Conservation (phyloP, 768 basidiomycete genomes). For the Rhodotorula diobovata region DNA sequence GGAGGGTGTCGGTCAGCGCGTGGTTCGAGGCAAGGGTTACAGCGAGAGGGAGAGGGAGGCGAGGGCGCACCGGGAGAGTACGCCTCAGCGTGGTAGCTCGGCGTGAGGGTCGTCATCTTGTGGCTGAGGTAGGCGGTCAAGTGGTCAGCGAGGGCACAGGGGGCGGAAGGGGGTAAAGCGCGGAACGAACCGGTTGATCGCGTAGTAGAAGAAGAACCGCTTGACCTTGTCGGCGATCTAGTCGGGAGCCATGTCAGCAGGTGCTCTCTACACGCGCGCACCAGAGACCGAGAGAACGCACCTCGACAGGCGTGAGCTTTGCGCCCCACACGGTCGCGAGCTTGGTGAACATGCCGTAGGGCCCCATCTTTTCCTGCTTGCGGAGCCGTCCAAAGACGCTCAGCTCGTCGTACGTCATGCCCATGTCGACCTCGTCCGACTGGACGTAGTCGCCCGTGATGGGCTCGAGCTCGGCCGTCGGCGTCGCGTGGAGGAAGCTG, state of each 20-base stretch:
- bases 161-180: not conserved
- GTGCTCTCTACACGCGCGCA: too few species aligned
- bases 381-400: conserved; percentile 87
- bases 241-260: not conserved
- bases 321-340: conserved; percentile 89
- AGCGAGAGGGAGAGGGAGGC: not conserved
- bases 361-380: conserved; percentile 95
- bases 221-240: conserved; percentile 98
- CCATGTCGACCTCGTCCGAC: conserved; percentile 75
- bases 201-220: conserved; percentile 92
- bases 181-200: conserved; percentile 58
- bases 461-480: conserved; percentile 94
- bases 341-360: conserved; percentile 96
- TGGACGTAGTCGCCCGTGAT: conserved; percentile 91
- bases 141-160: not conserved
- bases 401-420: conserved; percentile 89
- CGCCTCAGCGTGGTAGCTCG: conserved; percentile 82
- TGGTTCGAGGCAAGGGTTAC: fast-evolving
- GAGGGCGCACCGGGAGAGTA: not conserved
- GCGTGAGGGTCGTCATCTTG: conserved; percentile 97
- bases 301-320: conserved; percentile 74
- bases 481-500: conserved; percentile 85
- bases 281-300: conserved; percentile 45
- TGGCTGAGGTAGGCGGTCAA: conserved; percentile 50
- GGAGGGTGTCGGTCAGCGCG: not conserved